A percentile compares a stretch with the other conserved stretches of the same genome.
These are phyloP conservation scores for Vaccinium macrocarpon DNA, from an alignment of 148 eudicot genomes.

Conservation along the genomic window DNA sequence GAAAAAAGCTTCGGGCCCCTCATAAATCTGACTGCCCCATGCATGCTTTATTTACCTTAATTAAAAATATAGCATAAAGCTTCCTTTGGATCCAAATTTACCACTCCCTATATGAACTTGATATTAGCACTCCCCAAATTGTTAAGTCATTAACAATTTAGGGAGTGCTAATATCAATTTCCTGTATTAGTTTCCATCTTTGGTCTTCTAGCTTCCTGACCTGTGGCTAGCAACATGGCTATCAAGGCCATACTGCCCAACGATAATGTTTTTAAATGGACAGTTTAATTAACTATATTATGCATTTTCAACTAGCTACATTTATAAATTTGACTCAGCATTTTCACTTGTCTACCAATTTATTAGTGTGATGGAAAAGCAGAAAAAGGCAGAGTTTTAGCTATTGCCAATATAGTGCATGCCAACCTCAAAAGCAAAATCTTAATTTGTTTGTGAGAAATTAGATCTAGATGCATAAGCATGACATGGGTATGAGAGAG, in stretches of 20 bases:
- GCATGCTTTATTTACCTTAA: too few relatives aligned
- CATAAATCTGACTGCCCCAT: not conserved
- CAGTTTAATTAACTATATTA: not conserved
- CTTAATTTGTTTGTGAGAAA: not conserved
- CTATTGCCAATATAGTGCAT: not conserved
- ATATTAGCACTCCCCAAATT: too few relatives aligned
- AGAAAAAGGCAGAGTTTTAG: not conserved
- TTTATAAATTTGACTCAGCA: not conserved
- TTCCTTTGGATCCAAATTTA: too few relatives aligned
- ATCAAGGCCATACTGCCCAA: not conserved
- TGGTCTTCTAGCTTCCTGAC: not conserved
- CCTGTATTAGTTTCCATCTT: too few relatives aligned
- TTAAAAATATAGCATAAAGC: too few relatives aligned
- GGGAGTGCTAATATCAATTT: too few relatives aligned
- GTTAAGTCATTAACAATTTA: too few relatives aligned
- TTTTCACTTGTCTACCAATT: not conserved
- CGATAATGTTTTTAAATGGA: not conserved
- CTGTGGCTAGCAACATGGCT: not conserved
- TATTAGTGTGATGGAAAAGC: not conserved
- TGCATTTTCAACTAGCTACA: too few relatives aligned
- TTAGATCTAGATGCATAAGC: constrained; percentile 1
- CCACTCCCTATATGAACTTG: too few relatives aligned
- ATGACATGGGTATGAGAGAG: constrained; percentile 16
- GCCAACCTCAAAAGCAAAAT: not conserved
- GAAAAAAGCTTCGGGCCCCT: not conserved